A percentile compares a stretch with the other conserved stretches of the same genome.
phyloP scores from a whole-genome alignment of 306 rosid genomes.

The Corylus avellana region DNA sequence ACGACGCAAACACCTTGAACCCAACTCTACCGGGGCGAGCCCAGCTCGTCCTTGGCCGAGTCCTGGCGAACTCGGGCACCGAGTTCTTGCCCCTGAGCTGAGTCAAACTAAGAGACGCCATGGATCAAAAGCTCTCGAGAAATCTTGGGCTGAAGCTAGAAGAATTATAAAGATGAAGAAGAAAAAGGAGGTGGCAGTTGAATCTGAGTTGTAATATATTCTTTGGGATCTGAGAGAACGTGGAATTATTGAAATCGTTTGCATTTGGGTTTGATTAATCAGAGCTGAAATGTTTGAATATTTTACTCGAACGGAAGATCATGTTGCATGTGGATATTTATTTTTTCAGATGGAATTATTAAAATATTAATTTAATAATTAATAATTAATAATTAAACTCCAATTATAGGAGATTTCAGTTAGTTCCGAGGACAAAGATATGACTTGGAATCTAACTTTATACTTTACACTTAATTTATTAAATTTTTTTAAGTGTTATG shows the following conservation, averaged over 20 bases:
- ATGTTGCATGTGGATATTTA: constrained; percentile 2
- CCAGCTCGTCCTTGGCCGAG: constrained; percentile 30
- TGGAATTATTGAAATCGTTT: constrained; percentile 38
- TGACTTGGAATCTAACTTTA: no score
- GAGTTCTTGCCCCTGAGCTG: constrained; percentile 57
- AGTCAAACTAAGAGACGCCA: constrained; percentile 69
- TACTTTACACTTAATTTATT: no score
- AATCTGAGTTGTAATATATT: constrained; percentile 53
- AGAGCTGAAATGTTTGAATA: constrained; percentile 21
- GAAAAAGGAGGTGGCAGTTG: constrained; percentile 22
- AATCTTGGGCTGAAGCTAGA: constrained; percentile 24
- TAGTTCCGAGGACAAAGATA: no score
- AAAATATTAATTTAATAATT: no score
- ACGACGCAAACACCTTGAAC: constrained; percentile 67
- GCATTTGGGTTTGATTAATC: constrained; percentile 23
- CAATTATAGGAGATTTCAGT: no score
- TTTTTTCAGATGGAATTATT: no score
- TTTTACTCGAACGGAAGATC: background rate
- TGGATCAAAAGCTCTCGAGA: constrained; percentile 31
- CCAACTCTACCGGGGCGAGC: constrained; percentile 51
- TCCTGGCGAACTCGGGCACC: constrained; percentile 48
- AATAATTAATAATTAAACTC: no score
- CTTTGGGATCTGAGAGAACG: constrained; percentile 25
- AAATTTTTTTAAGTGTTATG: no score
- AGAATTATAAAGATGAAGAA: background rate